phyloP scores from a whole-genome alignment of 2,329 filamentous ascomycete genomes.

The Malbranchea zuffiana region DNA sequence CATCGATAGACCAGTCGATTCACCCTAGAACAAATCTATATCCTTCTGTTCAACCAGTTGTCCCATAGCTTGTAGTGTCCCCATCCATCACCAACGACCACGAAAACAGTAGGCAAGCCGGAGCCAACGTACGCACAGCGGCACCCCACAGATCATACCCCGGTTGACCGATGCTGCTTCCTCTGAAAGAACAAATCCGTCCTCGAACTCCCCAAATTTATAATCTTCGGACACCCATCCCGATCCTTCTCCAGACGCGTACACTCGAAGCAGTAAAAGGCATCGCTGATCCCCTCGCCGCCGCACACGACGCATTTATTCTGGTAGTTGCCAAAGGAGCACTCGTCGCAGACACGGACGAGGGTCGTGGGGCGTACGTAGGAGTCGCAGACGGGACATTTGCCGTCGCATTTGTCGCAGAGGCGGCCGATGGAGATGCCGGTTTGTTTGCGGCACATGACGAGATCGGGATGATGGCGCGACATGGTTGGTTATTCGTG shows the following conservation, averaged over 20 bases:
- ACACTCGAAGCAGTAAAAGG: conserved; percentile 99
- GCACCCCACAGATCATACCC: conserved; percentile 6
- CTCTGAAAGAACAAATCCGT: conserved; percentile 81
- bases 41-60: no score
- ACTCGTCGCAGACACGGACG: conserved; percentile 98
- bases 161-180: conserved; percentile 37
- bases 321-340: conserved; percentile 98
- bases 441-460: conserved; percentile 98
- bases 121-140: no score
- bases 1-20: no score
- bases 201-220: conserved; percentile 88
- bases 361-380: conserved; percentile 97
- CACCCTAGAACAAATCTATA: no score
- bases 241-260: conserved; percentile 93
- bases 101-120: no score
- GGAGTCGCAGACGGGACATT: conserved; percentile 97
- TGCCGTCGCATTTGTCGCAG: conserved; percentile 99
- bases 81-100: no score
- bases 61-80: no score
- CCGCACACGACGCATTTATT: conserved; percentile 99
- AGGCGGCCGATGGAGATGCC: conserved; percentile 97
- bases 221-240: conserved; percentile 98
- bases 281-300: conserved; percentile 94
- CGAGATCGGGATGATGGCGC: conserved; percentile 92
- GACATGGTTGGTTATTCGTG: conserved; percentile 51